A percentile compares a stretch with the other conserved stretches of the same genome.
phyloP scores from a whole-genome alignment of 768 basidiomycete species.

The Gloeophyllum trabeum region DNA sequence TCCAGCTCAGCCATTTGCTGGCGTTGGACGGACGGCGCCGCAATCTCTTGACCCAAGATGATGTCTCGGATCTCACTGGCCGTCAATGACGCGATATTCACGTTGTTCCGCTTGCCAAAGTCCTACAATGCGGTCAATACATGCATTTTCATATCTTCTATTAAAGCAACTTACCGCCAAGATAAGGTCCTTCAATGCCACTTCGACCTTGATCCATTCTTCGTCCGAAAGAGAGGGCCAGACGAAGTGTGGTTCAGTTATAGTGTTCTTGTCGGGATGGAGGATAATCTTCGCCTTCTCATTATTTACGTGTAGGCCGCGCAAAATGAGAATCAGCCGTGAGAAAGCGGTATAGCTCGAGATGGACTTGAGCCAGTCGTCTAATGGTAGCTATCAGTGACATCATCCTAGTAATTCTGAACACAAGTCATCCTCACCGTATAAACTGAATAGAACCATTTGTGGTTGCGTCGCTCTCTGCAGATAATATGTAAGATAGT shows the following conservation, averaged over 20 bases:
- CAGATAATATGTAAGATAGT: constrained; percentile 5
- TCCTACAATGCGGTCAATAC: constrained; percentile 37
- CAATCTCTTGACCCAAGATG: constrained; percentile 98
- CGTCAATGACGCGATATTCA: constrained; percentile 96
- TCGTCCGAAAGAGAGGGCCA: constrained; percentile 92
- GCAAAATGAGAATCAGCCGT: constrained; percentile 90
- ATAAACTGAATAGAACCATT: constrained; percentile 97
- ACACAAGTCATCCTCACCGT: constrained; percentile 37
- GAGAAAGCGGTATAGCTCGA: constrained; percentile 99
- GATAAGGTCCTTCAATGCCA: constrained; percentile 97
- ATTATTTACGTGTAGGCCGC: constrained; percentile 97
- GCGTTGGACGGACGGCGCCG: constrained; percentile 87
- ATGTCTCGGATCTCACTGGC: constrained; percentile 96
- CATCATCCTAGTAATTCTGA: background rate
- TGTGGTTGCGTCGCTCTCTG: constrained; percentile 95
- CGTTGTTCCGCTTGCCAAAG: constrained; percentile 97
- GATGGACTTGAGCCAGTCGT: constrained; percentile 98
- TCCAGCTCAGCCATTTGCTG: constrained; percentile 99
- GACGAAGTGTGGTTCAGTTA: constrained; percentile 95
- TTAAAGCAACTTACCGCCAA: constrained; percentile 43
- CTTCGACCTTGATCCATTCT: constrained; percentile 99
- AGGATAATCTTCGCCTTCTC: constrained; percentile 99
- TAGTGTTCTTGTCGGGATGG: constrained; percentile 93
- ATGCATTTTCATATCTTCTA: too few relatives aligned
- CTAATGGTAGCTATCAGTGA: constrained; percentile 25